These are phyloP conservation scores for Penicillium sp. DNA, from an alignment of 2,329 filamentous ascomycete genomes.

Conservation along the genomic window DNA sequence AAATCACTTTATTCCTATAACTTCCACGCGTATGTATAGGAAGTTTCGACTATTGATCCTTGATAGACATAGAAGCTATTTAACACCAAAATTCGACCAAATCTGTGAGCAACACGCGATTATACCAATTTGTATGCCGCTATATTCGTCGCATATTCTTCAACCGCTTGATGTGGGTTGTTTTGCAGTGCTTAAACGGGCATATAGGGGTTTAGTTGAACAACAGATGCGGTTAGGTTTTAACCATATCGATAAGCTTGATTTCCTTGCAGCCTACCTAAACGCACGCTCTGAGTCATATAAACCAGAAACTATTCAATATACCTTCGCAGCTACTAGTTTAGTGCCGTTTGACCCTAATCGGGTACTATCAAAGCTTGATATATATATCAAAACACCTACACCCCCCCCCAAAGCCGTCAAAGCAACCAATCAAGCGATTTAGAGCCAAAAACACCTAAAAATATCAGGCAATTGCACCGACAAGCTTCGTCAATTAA, in stretches of 20 bases:
- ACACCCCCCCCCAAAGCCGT: too few species aligned
- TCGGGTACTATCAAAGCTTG: too few species aligned
- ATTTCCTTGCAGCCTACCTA: background rate
- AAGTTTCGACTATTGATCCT: slow-evolving; percentile 1
- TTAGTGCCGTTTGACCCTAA: background rate
- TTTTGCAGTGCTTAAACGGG: background rate
- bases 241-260: background rate
- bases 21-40: background rate
- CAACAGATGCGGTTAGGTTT: background rate
- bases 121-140: slow-evolving; percentile 3
- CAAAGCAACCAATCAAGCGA: too few species aligned
- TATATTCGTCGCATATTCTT: background rate
- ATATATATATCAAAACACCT: too few species aligned
- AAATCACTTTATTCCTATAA: slow-evolving; percentile 2
- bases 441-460: too few species aligned
- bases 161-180: background rate
- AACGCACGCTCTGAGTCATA: background rate
- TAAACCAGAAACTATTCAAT: background rate
- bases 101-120: background rate
- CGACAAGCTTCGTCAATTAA: too few species aligned
- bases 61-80: background rate
- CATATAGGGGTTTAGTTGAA: background rate
- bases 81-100: slow-evolving; percentile 2
- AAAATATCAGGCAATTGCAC: too few species aligned
- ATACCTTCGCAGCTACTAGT: background rate